Conservation (phyloP, 108 stramenopile species). For the Aurantiochytrium sp. region DNA sequence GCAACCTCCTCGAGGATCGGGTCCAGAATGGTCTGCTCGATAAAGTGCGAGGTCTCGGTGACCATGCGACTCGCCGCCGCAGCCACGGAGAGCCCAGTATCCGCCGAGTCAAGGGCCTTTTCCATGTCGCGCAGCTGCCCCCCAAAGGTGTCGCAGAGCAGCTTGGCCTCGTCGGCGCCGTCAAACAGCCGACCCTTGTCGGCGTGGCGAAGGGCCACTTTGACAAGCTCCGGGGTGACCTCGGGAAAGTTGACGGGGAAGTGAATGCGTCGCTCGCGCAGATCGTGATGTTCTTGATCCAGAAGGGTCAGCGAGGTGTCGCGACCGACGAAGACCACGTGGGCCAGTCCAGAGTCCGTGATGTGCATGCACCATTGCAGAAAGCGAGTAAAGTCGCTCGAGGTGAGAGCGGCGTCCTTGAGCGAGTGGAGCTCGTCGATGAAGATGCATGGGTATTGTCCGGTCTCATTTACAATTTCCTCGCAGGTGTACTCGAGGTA, state of each 20-base stretch:
- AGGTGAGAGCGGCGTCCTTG: neutral
- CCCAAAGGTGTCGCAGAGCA: neutral
- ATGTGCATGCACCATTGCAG: conserved; percentile 13
- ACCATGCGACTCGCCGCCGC: conserved; percentile 25
- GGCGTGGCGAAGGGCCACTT: neutral
- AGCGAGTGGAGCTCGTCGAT: conserved; percentile 29
- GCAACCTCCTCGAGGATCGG: neutral
- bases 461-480: conserved; percentile 5
- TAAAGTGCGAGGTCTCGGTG: conserved; percentile 9
- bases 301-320: neutral
- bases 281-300: neutral
- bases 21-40: neutral
- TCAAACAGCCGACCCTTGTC: neutral
- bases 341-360: neutral
- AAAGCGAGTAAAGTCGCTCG: conserved; percentile 22
- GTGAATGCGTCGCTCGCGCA: neutral
- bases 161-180: neutral
- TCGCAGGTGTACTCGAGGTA: neutral
- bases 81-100: neutral
- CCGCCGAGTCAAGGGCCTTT: conserved; percentile 18
- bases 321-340: neutral
- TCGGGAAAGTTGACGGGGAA: neutral
- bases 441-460: conserved; percentile 1
- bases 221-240: neutral
- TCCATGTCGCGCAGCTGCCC: conserved; percentile 30